Conservation (phyloP, 768 basidiomycete genomes). For the Lyophyllum shimeji region DNA sequence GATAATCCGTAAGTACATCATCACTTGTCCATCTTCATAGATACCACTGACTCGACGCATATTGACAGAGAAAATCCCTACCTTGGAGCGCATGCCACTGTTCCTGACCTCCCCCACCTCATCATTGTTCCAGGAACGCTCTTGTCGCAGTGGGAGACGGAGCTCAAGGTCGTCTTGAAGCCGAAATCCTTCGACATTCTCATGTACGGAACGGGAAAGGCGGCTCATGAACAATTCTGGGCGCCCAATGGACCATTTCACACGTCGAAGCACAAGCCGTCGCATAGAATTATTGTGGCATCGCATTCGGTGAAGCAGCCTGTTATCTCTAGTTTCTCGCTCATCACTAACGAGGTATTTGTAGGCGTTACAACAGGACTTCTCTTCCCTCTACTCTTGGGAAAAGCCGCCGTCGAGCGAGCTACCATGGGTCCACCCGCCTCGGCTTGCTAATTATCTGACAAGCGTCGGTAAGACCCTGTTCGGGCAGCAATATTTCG, state of each 20-base stretch:
- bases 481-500: constrained; percentile 17
- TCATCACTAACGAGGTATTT: too few species aligned
- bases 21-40: background rate
- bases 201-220: constrained; percentile 17
- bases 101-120: constrained; percentile 16
- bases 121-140: constrained; percentile 21
- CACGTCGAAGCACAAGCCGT: constrained; percentile 7
- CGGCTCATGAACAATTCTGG: constrained; percentile 20
- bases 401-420: too few species aligned
- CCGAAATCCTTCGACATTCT: constrained; percentile 22
- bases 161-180: constrained; percentile 14
- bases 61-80: background rate
- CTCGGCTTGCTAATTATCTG: background rate
- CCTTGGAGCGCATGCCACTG: background rate
- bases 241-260: constrained; percentile 10
- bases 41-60: background rate
- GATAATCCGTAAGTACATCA: background rate
- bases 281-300: constrained; percentile 21
- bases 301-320: constrained; percentile 20
- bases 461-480: constrained; percentile 14
- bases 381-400: too few species aligned
- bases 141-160: constrained; percentile 19
- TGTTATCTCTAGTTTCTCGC: too few species aligned
- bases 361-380: too few species aligned
- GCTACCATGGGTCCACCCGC: too few species aligned